Percentiles rank a stretch among this genome's conserved stretches.
These are phyloP conservation scores for Sarocladiaceae sp. DNA, from an alignment of 2,329 filamentous ascomycete genomes.

Conservation along the genomic window DNA sequence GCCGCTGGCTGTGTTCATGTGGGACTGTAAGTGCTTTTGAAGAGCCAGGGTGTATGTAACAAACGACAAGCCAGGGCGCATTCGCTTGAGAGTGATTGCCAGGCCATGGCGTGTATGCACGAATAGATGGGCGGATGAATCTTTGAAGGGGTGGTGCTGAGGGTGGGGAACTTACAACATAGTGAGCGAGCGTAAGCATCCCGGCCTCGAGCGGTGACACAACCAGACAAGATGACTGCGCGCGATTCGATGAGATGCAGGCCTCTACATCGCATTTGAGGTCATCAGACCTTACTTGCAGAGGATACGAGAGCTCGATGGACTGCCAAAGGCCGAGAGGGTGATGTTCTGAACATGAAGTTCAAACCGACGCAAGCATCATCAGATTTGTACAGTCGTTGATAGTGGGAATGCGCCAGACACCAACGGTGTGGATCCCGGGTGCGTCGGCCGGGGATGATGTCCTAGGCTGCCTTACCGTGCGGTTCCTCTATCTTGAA, in stretches of 20 bases:
- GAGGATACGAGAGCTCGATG: too few species aligned
- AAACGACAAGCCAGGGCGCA: not conserved
- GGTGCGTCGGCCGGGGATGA: slow-evolving; percentile 1
- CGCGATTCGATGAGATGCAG: not conserved
- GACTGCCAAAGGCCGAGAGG: too few species aligned
- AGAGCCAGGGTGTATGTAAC: slow-evolving; percentile 7
- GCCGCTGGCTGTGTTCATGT: not conserved
- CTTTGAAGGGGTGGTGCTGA: slow-evolving; percentile 3
- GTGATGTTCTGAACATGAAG: too few species aligned
- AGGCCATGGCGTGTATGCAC: slow-evolving; percentile 7
- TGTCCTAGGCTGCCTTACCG: not conserved
- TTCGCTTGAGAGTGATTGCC: slow-evolving; percentile 9
- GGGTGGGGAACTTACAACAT: slow-evolving; percentile 6
- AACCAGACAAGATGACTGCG: not conserved
- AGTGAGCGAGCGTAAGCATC: slow-evolving; percentile 6
- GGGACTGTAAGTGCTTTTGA: slow-evolving; percentile 8
- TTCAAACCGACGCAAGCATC: too few species aligned
- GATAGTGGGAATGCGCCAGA: not conserved
- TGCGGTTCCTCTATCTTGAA: not conserved
- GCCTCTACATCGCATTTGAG: too few species aligned
- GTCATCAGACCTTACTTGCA: too few species aligned
- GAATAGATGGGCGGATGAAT: slow-evolving; percentile 9
- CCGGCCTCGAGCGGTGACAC: not conserved
- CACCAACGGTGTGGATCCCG: slow-evolving; percentile 5
- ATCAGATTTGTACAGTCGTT: not conserved